Conservation (phyloP, 1,284 basidiomycete species). For the Ustilago curta region DNA sequence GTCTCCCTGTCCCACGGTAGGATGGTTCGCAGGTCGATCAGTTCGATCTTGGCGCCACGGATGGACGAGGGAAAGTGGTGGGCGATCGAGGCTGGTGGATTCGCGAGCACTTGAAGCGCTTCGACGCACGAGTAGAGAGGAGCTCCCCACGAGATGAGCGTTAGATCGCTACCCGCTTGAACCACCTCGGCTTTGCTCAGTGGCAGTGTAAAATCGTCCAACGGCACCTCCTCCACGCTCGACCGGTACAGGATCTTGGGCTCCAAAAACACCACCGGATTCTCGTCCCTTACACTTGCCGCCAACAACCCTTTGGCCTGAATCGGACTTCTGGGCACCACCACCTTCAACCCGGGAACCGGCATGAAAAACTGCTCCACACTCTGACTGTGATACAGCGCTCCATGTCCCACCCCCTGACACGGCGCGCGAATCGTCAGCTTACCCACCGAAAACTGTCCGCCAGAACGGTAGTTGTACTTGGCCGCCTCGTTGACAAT, state of each 20-base stretch:
- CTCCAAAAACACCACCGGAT: constrained; percentile 94
- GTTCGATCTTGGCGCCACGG: constrained; percentile 81
- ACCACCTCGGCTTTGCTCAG: constrained; percentile 83
- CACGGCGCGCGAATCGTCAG: constrained; percentile 81
- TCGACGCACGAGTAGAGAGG: constrained; percentile 90
- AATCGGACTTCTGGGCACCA: constrained; percentile 90
- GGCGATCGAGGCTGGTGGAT: constrained; percentile 78
- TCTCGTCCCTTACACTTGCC: constrained; percentile 86
- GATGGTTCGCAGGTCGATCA: constrained; percentile 90
- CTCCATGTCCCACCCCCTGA: constrained; percentile 71
- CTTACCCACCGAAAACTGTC: constrained; percentile 83
- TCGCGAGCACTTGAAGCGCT: constrained; percentile 77
- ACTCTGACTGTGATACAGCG: constrained; percentile 91
- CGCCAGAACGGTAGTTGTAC: constrained; percentile 87
- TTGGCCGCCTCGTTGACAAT: constrained; percentile 96
- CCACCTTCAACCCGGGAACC: constrained; percentile 88
- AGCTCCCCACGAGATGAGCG: constrained; percentile 89
- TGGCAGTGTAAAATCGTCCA: constrained; percentile 86
- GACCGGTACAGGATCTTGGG: constrained; percentile 90
- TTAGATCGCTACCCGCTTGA: constrained; percentile 81
- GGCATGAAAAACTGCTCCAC: constrained; percentile 91
- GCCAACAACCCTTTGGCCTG: constrained; percentile 93
- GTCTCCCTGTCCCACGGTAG: constrained; percentile 87
- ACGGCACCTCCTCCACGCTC: constrained; percentile 90
- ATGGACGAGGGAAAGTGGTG: constrained; percentile 78